Evolutionary conservation across 2,329 filamentous ascomycete genomes (phyloP).

Genomic region (Anthostomella pinea): DNA sequence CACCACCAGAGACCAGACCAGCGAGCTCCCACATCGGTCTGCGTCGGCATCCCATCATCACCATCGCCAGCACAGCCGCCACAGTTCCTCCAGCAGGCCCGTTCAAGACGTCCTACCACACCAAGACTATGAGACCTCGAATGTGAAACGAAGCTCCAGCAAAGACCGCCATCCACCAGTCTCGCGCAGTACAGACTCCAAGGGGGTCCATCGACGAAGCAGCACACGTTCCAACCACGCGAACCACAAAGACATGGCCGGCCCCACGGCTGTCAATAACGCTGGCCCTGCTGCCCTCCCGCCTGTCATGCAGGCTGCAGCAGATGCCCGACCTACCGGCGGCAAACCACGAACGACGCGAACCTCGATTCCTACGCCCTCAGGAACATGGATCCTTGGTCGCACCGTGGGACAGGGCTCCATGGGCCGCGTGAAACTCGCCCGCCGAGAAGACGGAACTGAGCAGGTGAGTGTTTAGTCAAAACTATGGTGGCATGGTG

Average conservation of each 20-base stretch:
- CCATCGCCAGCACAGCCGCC: slow-evolving; percentile 38
- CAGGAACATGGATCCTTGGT: slow-evolving; percentile 90
- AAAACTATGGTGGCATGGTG: slow-evolving; percentile 7
- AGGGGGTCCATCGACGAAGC: slow-evolving; percentile 46
- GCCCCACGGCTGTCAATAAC: slow-evolving; percentile 50
- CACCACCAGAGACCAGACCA: too few species aligned
- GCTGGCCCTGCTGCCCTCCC: slow-evolving; percentile 51
- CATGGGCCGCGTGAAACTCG: slow-evolving; percentile 98
- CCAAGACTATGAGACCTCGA: slow-evolving; percentile 71
- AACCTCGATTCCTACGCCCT: slow-evolving; percentile 85
- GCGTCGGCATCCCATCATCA: slow-evolving; percentile 30
- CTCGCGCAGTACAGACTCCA: slow-evolving; percentile 55
- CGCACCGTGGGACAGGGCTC: slow-evolving; percentile 97
- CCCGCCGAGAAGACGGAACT: slow-evolving; percentile 81
- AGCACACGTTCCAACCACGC: slow-evolving; percentile 47
- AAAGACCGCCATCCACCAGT: slow-evolving; percentile 53
- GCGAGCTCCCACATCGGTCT: slow-evolving; percentile 26
- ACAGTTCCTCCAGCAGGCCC: slow-evolving; percentile 39
- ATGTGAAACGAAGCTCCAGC: slow-evolving; percentile 65
- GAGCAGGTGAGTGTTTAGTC: slow-evolving; percentile 68
- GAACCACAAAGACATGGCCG: slow-evolving; percentile 45
- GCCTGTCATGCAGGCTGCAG: slow-evolving; percentile 40
- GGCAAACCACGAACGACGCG: slow-evolving; percentile 55
- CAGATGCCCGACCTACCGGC: slow-evolving; percentile 46
- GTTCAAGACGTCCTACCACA: slow-evolving; percentile 48